Percentiles rank a stretch among this genome's conserved stretches.
These are phyloP conservation scores for Metschnikowia reukaufii DNA, from an alignment of 805 yeast genomes.

Conservation along the genomic window DNA sequence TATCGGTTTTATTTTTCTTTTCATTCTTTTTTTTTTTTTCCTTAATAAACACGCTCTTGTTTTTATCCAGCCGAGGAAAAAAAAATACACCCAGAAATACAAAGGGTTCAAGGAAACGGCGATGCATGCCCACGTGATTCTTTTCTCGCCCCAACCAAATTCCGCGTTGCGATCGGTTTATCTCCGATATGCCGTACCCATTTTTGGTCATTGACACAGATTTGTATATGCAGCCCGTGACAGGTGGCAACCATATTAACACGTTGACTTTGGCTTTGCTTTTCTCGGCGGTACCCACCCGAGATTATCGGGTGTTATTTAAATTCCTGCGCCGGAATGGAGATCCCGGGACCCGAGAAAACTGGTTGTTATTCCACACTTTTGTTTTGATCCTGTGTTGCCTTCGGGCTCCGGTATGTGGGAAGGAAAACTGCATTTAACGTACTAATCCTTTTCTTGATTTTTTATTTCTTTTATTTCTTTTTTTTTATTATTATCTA, in stretches of 20 bases:
- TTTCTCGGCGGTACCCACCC: background rate
- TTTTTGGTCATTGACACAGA: slow-evolving; percentile 4
- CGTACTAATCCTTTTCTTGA: too few relatives aligned
- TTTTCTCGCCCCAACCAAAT: background rate
- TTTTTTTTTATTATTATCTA: too few relatives aligned
- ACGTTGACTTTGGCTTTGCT: slow-evolving; percentile 1
- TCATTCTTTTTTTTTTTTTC: too few relatives aligned
- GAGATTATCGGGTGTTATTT: background rate
- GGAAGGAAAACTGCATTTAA: too few relatives aligned
- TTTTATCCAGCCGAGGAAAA: too few relatives aligned
- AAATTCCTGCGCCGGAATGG: slow-evolving; percentile 2
- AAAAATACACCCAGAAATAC: too few relatives aligned
- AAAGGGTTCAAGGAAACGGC: background rate
- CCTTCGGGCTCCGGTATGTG: too few relatives aligned
- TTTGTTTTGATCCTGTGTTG: background rate
- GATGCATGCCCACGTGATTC: slow-evolving; percentile 1
- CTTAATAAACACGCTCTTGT: too few relatives aligned
- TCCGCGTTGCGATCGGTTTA: slow-evolving; percentile 4
- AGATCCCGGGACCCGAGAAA: too few relatives aligned
- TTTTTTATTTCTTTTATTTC: too few relatives aligned
- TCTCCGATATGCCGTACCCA: slow-evolving; percentile 3
- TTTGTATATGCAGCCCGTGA: slow-evolving; percentile 9
- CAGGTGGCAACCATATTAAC: slow-evolving; percentile 2
- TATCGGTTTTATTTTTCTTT: too few relatives aligned
- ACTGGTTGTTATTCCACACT: too few relatives aligned